phyloP scores from a whole-genome alignment of 768 basidiomycete genomes.

The Agaricus blazei region DNA sequence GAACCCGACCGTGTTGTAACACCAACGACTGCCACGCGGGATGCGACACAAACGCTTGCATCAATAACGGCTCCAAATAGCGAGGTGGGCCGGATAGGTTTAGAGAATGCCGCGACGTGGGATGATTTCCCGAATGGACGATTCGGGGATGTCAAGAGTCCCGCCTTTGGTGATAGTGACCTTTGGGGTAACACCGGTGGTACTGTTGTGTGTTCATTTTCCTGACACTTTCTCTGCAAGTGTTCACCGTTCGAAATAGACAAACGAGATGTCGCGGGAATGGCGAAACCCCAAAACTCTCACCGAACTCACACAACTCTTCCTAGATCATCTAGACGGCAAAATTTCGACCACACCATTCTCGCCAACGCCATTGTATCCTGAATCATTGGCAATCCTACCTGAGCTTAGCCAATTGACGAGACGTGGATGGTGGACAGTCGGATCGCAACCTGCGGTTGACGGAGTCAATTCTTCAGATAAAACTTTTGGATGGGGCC shows the following conservation, averaged over 20 bases:
- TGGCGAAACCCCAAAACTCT: constrained; percentile 72
- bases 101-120: constrained; percentile 77
- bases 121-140: constrained; percentile 98
- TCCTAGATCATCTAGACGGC: constrained; percentile 75
- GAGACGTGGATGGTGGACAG: constrained; percentile 85
- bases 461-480: constrained; percentile 76
- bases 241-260: constrained; percentile 30
- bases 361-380: constrained; percentile 73
- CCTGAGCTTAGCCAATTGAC: constrained; percentile 75
- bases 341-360: constrained; percentile 80
- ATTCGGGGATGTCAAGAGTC: constrained; percentile 96
- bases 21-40: constrained; percentile 57
- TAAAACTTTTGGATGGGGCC: constrained; percentile 88
- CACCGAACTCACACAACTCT: constrained; percentile 72
- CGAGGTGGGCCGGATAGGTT: constrained; percentile 66
- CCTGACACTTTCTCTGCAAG: not conserved
- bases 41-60: constrained; percentile 54
- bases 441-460: constrained; percentile 93
- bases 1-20: constrained; percentile 48
- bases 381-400: constrained; percentile 80
- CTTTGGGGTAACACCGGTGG: constrained; percentile 71
- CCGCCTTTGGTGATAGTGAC: constrained; percentile 82
- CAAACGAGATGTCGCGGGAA: constrained; percentile 52
- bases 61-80: constrained; percentile 41
- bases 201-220: constrained; percentile 33